Evolutionary conservation across 768 basidiomycete species (phyloP).

Genomic region (Hygrophoropsis aurantiaca): DNA sequence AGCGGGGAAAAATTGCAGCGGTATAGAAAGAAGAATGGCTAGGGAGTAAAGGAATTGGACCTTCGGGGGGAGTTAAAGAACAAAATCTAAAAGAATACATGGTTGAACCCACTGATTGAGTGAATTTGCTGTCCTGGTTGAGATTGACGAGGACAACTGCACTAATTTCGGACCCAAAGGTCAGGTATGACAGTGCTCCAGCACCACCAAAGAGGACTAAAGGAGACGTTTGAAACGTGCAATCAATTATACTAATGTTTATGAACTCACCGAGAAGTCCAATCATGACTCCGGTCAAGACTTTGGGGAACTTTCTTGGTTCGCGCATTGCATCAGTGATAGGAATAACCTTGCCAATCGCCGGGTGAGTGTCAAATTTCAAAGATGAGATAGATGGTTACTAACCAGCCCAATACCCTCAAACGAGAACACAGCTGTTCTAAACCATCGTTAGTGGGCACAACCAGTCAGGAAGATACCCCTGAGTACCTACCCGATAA

Average conservation of each 20-base stretch:
- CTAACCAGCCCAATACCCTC: constrained; percentile 92
- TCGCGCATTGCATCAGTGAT: constrained; percentile 97
- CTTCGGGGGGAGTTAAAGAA: constrained; percentile 29
- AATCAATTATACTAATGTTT: background rate
- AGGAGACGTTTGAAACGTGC: constrained; percentile 5
- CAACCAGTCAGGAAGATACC: background rate
- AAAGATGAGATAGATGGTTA: constrained; percentile 2
- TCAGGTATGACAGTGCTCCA: constrained; percentile 81
- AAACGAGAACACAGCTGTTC: constrained; percentile 97
- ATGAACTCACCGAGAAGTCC: constrained; percentile 62
- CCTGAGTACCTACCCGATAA: constrained; percentile 71
- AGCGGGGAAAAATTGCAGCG: constrained; percentile 96
- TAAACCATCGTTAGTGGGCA: constrained; percentile 25
- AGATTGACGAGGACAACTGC: constrained; percentile 96
- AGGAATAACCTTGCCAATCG: constrained; percentile 69
- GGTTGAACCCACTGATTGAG: constrained; percentile 69
- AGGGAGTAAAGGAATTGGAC: constrained; percentile 88
- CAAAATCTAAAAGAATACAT: constrained; percentile 3
- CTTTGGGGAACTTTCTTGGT: constrained; percentile 88
- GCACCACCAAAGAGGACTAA: constrained; percentile 85
- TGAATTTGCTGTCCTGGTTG: constrained; percentile 77
- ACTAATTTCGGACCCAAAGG: constrained; percentile 85
- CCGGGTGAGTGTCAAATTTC: background rate
- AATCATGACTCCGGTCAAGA: constrained; percentile 90
- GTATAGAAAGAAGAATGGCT: constrained; percentile 89